Base-by-base conservation (phyloP, 176 grass and related monocot species). In the Tillandsia fasciculata region DNA sequence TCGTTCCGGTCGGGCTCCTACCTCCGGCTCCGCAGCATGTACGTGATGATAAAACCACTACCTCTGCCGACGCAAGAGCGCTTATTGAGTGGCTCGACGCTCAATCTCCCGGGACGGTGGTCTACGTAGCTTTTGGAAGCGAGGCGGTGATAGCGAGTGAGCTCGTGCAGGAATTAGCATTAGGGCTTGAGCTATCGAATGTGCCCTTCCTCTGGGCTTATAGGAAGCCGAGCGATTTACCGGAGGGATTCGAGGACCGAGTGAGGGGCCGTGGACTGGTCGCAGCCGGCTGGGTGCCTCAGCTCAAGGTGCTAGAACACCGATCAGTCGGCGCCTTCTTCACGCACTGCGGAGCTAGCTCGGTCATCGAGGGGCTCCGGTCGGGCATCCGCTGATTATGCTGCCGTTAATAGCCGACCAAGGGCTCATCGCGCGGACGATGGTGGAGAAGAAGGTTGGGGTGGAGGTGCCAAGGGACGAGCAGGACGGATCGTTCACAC, bases 281-380 rank as follows among this genome's bases (percentile, higher is more conserved):
- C 15, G 29, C 28, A 8, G 56, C 9, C 0, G 81, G 65, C 17
- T 90, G 90, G 83, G 78, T 79, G 47, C 83, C 77, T 2, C 90
- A 94, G 74, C 51, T 77, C 50, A 5, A 54, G 6, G 72, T 80
- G 64, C 69, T 86, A 2, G 70, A 65, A 11, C 84, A 90, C 26
- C 26, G 2, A 42, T 80, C 81, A 0, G 73, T 76, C 11, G 81
- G 69, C 59, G 81, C 80, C 8, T 95, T 89, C 74, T 67, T 87
- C n/a, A 90, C 84, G 7, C 84, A 90, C 77, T 90, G 91, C 47
- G 91, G 87, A 1, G 90, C 79, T 78, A 78, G 91, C 23, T 87
- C 91, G 66, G 75, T 72, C 47, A 9, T 96, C 26, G 91, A 96
- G 68, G 51, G 75, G 67, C 48, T 96, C 61, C 24, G 26, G 9